Conservation (phyloP, 1,139 yeast species). For the Debaryomyces udenii region DNA sequence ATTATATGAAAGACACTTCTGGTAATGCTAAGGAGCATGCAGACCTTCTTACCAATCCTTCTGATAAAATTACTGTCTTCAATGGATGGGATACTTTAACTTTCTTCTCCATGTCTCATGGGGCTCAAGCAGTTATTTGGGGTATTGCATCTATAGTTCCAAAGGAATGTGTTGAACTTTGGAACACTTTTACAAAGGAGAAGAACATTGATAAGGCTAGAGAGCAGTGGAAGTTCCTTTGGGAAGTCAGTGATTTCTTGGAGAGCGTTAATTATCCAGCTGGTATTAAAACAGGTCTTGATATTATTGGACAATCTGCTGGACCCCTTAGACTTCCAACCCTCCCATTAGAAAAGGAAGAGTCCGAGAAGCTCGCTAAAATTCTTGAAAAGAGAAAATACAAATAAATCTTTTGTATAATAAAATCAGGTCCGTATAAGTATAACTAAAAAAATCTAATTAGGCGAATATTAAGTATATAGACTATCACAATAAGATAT, state of each 20-base stretch:
- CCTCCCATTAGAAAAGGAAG: constrained; percentile 17
- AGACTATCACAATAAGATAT: too few relatives aligned
- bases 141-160: constrained; percentile 20
- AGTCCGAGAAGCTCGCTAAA: too few relatives aligned
- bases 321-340: constrained; percentile 19
- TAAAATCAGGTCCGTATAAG: too few relatives aligned
- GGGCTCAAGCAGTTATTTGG: constrained; percentile 19
- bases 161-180: constrained; percentile 19
- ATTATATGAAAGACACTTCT: constrained; percentile 20
- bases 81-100: constrained; percentile 21
- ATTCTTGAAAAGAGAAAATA: too few relatives aligned
- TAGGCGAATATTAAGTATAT: too few relatives aligned
- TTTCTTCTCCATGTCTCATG: constrained; percentile 18
- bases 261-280: constrained; percentile 19
- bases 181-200: constrained; percentile 15
- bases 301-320: constrained; percentile 18
- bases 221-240: constrained; percentile 20
- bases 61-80: constrained; percentile 14
- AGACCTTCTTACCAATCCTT: constrained; percentile 20
- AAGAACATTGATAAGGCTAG: constrained; percentile 17
- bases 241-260: constrained; percentile 18
- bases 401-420: too few relatives aligned
- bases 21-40: constrained; percentile 20
- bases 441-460: too few relatives aligned
- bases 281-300: constrained; percentile 20